phyloP scores from a whole-genome alignment of 768 basidiomycete genomes.

The Asterophora parasitica region DNA sequence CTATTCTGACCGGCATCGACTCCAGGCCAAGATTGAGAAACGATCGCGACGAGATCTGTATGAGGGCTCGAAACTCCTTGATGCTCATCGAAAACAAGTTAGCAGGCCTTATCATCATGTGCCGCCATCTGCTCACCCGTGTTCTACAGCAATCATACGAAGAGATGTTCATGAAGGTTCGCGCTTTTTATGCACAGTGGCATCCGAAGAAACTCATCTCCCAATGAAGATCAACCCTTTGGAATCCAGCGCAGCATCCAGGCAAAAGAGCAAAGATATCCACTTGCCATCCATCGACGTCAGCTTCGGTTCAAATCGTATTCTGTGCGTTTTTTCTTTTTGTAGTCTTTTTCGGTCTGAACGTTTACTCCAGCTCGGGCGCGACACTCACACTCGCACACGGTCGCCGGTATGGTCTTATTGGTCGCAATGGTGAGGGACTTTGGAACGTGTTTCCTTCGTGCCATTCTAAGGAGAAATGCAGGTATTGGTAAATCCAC shows the following conservation, averaged over 20 bases:
- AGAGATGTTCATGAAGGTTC: constrained; percentile 97
- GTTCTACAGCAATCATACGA: constrained; percentile 84
- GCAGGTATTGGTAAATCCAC: constrained; percentile 95
- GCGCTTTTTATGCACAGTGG: not conserved
- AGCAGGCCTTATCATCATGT: constrained; percentile 10
- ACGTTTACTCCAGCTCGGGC: constrained; percentile 50
- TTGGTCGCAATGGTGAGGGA: constrained; percentile 72
- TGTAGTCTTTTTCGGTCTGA: not conserved
- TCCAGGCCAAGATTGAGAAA: constrained; percentile 94
- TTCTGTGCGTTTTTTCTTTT: constrained; percentile 49
- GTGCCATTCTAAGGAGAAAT: not conserved
- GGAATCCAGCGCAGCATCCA: constrained; percentile 67
- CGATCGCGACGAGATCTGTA: constrained; percentile 86
- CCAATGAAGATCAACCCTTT: constrained; percentile 78
- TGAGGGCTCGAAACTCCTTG: constrained; percentile 93
- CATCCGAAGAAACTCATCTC: not conserved
- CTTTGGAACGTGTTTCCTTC: constrained; percentile 5
- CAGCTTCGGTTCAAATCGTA: constrained; percentile 91
- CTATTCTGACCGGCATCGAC: constrained; percentile 1
- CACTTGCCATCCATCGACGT: constrained; percentile 95
- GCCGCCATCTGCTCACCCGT: constrained; percentile 3
- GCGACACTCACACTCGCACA: constrained; percentile 85
- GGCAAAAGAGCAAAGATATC: constrained; percentile 97
- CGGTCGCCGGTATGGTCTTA: constrained; percentile 87
- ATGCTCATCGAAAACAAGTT: constrained; percentile 88